Conservation (phyloP, 139 green algal genomes). For the Pedinophyceae sp. region DNA sequence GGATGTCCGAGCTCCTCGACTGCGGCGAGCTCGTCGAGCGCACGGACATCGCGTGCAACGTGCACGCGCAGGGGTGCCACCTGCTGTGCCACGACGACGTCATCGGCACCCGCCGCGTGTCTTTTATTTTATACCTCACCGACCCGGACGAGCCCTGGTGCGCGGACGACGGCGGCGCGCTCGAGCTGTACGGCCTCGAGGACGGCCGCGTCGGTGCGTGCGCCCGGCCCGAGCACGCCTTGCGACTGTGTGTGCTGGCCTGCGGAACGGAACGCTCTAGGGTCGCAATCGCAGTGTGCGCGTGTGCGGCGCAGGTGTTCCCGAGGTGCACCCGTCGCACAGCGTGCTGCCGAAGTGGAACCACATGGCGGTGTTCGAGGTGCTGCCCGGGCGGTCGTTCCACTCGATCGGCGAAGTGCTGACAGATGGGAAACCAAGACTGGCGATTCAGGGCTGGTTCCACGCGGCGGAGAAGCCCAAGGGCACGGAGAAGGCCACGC, state of each 20-base stretch:
- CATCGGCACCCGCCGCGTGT: slow-evolving; percentile 48
- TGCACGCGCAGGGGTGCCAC: slow-evolving; percentile 58
- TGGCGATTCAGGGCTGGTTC: slow-evolving; percentile 66
- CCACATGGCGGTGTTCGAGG: slow-evolving; percentile 71
- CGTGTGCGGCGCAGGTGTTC: too few relatives aligned
- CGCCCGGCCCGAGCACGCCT: too few relatives aligned
- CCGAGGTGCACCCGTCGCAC: slow-evolving; percentile 2
- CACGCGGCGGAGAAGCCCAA: slow-evolving; percentile 32
- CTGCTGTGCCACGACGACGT: slow-evolving; percentile 80
- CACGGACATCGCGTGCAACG: slow-evolving; percentile 74
- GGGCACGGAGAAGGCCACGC: slow-evolving; percentile 31
- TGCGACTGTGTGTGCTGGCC: too few relatives aligned
- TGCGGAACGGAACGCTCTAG: too few relatives aligned
- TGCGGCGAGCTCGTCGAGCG: slow-evolving; percentile 48
- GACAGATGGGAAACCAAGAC: slow-evolving; percentile 8
- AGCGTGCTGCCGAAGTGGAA: slow-evolving; percentile 42
- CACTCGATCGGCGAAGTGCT: slow-evolving; percentile 51
- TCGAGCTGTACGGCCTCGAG: slow-evolving; percentile 63
- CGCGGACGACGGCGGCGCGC: slow-evolving; percentile 50
- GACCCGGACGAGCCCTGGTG: slow-evolving; percentile 62
- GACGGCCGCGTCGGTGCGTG: background rate
- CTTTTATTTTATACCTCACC: slow-evolving; percentile 82
- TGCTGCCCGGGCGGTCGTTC: slow-evolving; percentile 60
- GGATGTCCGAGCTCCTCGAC: slow-evolving; percentile 36
- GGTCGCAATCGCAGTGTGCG: background rate